Conservation (phyloP, 1,284 basidiomycete species). For the Ganoderma multipileum region DNA sequence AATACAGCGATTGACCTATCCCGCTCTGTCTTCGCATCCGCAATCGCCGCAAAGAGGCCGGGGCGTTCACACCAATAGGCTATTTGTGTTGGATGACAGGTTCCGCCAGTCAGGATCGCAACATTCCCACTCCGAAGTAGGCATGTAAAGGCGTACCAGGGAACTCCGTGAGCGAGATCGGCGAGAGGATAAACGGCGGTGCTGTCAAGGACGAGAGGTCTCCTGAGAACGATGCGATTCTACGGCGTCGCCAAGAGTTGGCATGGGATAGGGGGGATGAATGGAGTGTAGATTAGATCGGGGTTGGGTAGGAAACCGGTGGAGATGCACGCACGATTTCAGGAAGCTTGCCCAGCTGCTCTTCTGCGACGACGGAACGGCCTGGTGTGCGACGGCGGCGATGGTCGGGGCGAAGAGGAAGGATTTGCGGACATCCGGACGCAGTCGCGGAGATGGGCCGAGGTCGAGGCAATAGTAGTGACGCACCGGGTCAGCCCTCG, state of each 20-base stretch:
- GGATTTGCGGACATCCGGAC: not conserved
- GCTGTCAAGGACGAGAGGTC: slow-evolving; percentile 95
- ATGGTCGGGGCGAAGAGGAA: not conserved
- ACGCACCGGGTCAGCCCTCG: slow-evolving; percentile 24
- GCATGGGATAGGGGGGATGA: slow-evolving; percentile 1
- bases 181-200: slow-evolving; percentile 92
- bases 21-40: slow-evolving; percentile 75
- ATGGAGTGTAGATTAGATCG: slow-evolving; percentile 6
- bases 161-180: slow-evolving; percentile 87
- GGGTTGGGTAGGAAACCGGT: not conserved
- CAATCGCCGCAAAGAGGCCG: slow-evolving; percentile 84
- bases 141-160: slow-evolving; percentile 61
- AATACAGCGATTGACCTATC: slow-evolving; percentile 80
- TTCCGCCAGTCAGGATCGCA: slow-evolving; percentile 15
- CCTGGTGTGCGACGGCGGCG: slow-evolving; percentile 45
- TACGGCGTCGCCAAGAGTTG: slow-evolving; percentile 37
- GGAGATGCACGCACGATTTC: slow-evolving; percentile 67
- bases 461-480: slow-evolving; percentile 29
- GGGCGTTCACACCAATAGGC: slow-evolving; percentile 95
- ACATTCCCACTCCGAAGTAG: not conserved
- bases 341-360: slow-evolving; percentile 81
- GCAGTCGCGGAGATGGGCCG: slow-evolving; percentile 8
- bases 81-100: slow-evolving; percentile 35
- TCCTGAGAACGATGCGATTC: slow-evolving; percentile 86
- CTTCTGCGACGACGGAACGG: slow-evolving; percentile 76